phyloP scores from a whole-genome alignment of 805 yeast species.

The Starmerella tilneyi region DNA sequence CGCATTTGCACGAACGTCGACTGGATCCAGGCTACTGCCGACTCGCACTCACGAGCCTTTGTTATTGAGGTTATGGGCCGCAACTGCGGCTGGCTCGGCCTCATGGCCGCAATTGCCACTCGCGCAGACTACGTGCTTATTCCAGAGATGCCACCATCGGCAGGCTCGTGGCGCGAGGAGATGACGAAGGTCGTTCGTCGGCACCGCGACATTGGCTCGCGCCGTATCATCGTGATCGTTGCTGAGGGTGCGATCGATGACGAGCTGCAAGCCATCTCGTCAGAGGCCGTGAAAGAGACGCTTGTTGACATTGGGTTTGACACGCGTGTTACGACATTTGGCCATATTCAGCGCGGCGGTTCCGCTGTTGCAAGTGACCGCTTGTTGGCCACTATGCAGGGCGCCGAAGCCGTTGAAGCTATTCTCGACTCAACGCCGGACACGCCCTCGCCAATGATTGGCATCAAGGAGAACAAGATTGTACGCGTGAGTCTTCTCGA shows the following conservation, averaged over 20 bases:
- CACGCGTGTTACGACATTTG: slow-evolving; percentile 88
- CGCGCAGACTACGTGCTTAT: slow-evolving; percentile 90
- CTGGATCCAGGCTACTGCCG: slow-evolving; percentile 94
- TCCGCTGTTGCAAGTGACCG: slow-evolving; percentile 94
- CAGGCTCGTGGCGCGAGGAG: slow-evolving; percentile 67
- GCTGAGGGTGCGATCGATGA: slow-evolving; percentile 95
- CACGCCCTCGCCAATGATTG: slow-evolving; percentile 91
- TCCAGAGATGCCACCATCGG: slow-evolving; percentile 83
- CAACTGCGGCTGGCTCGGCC: slow-evolving; percentile 97
- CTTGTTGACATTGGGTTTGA: slow-evolving; percentile 79
- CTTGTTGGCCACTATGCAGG: slow-evolving; percentile 84
- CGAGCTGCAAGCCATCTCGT: slow-evolving; percentile 67
- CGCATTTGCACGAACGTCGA: slow-evolving; percentile 91
- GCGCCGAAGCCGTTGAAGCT: slow-evolving; percentile 94
- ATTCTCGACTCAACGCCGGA: slow-evolving; percentile 79
- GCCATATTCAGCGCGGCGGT: slow-evolving; percentile 99
- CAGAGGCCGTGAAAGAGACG: slow-evolving; percentile 71
- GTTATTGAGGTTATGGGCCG: slow-evolving; percentile 99
- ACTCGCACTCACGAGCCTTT: slow-evolving; percentile 93
- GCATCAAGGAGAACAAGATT: slow-evolving; percentile 76
- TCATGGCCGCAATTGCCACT: slow-evolving; percentile 95
- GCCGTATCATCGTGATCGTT: slow-evolving; percentile 91
- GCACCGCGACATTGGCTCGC: slow-evolving; percentile 77
- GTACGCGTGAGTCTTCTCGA: slow-evolving; percentile 78
- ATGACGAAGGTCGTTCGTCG: slow-evolving; percentile 63